Conservation (phyloP, 2,329 filamentous ascomycete genomes). For the Cordyceps militaris region DNA sequence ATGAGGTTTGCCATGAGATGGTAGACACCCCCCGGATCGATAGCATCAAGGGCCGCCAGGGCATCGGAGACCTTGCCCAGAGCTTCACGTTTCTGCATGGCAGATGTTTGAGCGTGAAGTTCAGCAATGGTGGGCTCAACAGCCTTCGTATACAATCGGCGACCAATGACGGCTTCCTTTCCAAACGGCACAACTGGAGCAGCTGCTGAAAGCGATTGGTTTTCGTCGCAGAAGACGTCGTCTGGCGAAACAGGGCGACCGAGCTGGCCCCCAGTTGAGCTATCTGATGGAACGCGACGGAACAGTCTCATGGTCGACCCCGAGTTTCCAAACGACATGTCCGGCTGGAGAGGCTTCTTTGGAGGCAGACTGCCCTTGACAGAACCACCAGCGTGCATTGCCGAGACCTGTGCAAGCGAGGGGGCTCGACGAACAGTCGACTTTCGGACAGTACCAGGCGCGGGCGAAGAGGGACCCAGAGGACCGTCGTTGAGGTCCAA, state of each 20-base stretch:
- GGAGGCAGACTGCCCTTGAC: conserved; percentile 38
- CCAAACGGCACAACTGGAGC: conserved; percentile 50
- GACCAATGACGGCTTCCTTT: conserved; percentile 78
- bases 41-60: conserved; percentile 73
- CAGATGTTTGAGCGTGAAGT: conserved; percentile 70
- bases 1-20: conserved; percentile 74
- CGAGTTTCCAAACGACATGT: conserved; percentile 90
- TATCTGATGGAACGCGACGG: conserved; percentile 72
- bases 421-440: conserved; percentile 47
- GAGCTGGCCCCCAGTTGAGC: conserved; percentile 39
- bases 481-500: conserved; percentile 56
- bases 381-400: conserved; percentile 30
- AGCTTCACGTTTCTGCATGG: conserved; percentile 66
- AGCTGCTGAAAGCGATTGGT: conserved; percentile 44
- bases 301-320: conserved; percentile 90
- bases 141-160: conserved; percentile 72
- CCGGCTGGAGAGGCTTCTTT: conserved; percentile 76
- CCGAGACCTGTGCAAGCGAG: conserved; percentile 32
- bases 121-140: conserved; percentile 81
- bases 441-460: conserved; percentile 50
- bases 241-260: conserved; percentile 30
- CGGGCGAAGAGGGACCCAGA: conserved; percentile 48
- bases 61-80: conserved; percentile 78
- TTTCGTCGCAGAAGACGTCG: conserved; percentile 52
- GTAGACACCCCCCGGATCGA: conserved; percentile 86